phyloP scores from a whole-genome alignment of 768 basidiomycete genomes.

The Dioszegia hungarica region DNA sequence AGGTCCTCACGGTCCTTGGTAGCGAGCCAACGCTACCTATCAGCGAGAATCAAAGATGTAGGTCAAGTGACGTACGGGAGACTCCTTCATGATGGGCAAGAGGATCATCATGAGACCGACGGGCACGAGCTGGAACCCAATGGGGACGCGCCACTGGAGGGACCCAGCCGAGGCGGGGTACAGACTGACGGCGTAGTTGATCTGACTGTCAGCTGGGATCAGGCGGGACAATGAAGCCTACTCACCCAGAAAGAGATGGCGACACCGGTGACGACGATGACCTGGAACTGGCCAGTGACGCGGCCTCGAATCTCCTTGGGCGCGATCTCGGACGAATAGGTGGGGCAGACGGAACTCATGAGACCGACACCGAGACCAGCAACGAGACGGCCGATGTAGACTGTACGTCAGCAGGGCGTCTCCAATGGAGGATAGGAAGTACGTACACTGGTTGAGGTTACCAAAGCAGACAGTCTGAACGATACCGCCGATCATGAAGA shows the following conservation, averaged over 20 bases:
- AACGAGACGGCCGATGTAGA: constrained; percentile 75
- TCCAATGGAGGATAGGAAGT: not conserved
- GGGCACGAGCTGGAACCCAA: constrained; percentile 49
- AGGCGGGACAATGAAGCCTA: not conserved
- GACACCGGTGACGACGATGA: constrained; percentile 78
- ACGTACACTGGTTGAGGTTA: constrained; percentile 54
- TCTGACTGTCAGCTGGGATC: constrained; percentile 10
- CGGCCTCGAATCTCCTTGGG: constrained; percentile 77
- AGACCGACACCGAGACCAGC: constrained; percentile 76
- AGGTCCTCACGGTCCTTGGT: constrained; percentile 45
- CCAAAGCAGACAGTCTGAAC: constrained; percentile 19
- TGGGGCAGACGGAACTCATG: constrained; percentile 64
- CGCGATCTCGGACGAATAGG: constrained; percentile 79
- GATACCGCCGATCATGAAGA: constrained; percentile 63
- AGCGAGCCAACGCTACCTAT: constrained; percentile 47
- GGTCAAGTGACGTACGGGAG: constrained; percentile 18
- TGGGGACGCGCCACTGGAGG: constrained; percentile 31
- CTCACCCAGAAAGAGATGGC: constrained; percentile 59
- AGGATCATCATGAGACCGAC: constrained; percentile 48
- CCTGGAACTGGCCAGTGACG: constrained; percentile 81
- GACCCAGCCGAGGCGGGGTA: constrained; percentile 9
- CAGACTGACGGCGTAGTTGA: constrained; percentile 40
- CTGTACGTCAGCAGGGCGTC: not conserved
- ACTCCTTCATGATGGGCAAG: constrained; percentile 36
- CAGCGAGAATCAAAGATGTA: not conserved